A percentile compares a stretch with the other conserved stretches of the same genome.
phyloP scores from a whole-genome alignment of 768 basidiomycete genomes.

The Trametes meyenii region DNA sequence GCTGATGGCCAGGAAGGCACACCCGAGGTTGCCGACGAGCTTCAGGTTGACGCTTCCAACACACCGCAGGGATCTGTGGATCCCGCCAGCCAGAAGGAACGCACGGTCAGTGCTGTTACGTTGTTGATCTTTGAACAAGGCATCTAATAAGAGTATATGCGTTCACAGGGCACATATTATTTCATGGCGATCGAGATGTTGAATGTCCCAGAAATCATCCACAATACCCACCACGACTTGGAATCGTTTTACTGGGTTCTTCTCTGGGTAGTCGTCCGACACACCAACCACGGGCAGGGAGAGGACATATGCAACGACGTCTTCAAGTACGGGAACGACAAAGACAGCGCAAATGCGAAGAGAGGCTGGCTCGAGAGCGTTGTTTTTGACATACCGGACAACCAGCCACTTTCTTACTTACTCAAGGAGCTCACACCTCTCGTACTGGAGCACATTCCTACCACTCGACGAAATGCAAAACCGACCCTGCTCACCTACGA shows the following conservation, averaged over 20 bases:
- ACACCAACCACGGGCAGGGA: neutral
- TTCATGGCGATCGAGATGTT: neutral
- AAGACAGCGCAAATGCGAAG: neutral
- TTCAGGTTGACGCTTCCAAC: too few species aligned
- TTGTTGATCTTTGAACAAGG: too few species aligned
- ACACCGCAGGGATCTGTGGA: neutral
- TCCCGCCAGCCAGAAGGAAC: neutral
- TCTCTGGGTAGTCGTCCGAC: constrained; percentile 16
- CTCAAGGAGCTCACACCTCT: neutral
- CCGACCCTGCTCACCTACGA: neutral
- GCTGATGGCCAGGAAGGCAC: neutral
- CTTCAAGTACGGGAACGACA: neutral
- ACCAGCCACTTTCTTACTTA: neutral
- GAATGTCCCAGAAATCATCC: too few species aligned
- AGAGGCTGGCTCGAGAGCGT: neutral
- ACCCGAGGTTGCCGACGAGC: neutral
- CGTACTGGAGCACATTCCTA: neutral
- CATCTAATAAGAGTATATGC: neutral
- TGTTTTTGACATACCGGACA: neutral
- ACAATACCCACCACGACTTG: neutral
- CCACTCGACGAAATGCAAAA: neutral
- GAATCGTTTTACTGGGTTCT: constrained; percentile 15
- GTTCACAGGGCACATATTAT: constrained; percentile 3
- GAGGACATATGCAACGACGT: neutral
- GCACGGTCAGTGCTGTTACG: neutral